Percentiles rank a stretch among this genome's conserved stretches.
Conservation (phyloP, 1,284 basidiomycete genomes). For the Butyriboletus appendiculatus region DNA sequence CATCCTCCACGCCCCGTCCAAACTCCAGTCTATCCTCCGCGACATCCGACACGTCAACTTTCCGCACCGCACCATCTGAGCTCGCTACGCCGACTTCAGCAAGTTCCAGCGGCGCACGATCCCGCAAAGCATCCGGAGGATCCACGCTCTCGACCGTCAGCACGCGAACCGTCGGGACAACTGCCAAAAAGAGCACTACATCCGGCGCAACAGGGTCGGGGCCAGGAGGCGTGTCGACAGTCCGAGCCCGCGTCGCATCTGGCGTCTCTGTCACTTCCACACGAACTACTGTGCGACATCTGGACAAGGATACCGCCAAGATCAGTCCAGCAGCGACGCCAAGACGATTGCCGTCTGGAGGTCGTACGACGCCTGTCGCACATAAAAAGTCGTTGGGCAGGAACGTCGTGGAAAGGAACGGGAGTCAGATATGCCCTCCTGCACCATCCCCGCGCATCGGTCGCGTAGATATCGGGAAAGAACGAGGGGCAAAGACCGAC, state of each 20-base stretch:
- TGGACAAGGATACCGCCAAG: conserved; percentile 26
- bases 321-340: conserved; percentile 23
- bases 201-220: conserved; percentile 6
- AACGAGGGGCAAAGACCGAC: conserved; percentile 11
- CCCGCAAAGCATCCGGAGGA: conserved; percentile 43
- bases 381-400: conserved; percentile 20
- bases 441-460: conserved; percentile 20
- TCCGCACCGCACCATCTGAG: conserved; percentile 57
- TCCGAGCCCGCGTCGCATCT: conserved; percentile 28
- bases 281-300: conserved; percentile 25
- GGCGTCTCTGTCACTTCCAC: conserved; percentile 32
- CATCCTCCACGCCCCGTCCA: conserved; percentile 41
- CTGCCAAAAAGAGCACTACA: conserved; percentile 15
- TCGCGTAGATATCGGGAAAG: conserved; percentile 22
- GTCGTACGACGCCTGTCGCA: conserved; percentile 29
- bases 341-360: conserved; percentile 25
- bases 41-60: conserved; percentile 53
- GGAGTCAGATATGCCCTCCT: conserved; percentile 18
- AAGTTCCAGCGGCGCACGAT: conserved; percentile 31
- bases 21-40: conserved; percentile 48
- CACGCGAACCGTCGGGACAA: conserved; percentile 37
- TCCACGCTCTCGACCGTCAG: conserved; percentile 43
- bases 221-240: conserved; percentile 6
- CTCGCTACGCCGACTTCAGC: conserved; percentile 36
- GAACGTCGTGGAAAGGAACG: conserved; percentile 19